These are phyloP conservation scores for Chionographis japonica DNA, from an alignment of 106 monocot species.

Conservation along the genomic window DNA sequence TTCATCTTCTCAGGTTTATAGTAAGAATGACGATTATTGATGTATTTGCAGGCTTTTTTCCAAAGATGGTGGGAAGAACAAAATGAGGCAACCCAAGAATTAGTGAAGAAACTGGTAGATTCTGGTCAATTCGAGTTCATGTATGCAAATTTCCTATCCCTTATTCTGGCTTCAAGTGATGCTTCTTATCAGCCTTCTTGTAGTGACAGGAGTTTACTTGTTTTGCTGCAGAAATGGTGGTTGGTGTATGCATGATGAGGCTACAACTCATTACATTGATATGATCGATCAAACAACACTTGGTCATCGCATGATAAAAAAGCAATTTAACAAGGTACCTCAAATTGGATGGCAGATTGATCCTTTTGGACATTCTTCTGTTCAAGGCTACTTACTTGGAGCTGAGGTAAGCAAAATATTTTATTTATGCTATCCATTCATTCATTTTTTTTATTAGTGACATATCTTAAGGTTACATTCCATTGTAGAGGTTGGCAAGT, in stretches of 20 bases:
- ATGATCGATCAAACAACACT: conserved; percentile 38
- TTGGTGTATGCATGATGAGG: conserved; percentile 35
- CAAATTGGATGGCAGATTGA: conserved; percentile 32
- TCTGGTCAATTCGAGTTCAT: conserved; percentile 37
- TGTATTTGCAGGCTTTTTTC: conserved; percentile 24
- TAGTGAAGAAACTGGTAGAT: conserved; percentile 18
- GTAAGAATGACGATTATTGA: too few relatives aligned
- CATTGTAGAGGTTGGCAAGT: too few relatives aligned
- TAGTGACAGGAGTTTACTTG: background rate
- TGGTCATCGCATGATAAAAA: conserved; percentile 27
- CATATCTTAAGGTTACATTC: too few relatives aligned
- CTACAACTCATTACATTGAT: conserved; percentile 27
- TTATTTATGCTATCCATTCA: too few relatives aligned
- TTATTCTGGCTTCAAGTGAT: too few relatives aligned
- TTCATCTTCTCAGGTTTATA: too few relatives aligned
- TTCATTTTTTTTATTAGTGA: too few relatives aligned
- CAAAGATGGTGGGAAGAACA: conserved; percentile 39
- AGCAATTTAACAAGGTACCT: conserved; percentile 21
- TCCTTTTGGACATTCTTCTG: conserved; percentile 34
- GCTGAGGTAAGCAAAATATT: conserved; percentile 16
- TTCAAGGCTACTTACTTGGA: conserved; percentile 25
- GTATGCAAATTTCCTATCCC: conserved; percentile 1
- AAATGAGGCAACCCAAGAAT: conserved; percentile 12
- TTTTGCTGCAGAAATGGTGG: conserved; percentile 11
- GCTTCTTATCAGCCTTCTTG: background rate